These are phyloP conservation scores for Aspergillus oerlinghausenensis DNA, from an alignment of 2,329 filamentous ascomycete genomes.

Conservation along the genomic window DNA sequence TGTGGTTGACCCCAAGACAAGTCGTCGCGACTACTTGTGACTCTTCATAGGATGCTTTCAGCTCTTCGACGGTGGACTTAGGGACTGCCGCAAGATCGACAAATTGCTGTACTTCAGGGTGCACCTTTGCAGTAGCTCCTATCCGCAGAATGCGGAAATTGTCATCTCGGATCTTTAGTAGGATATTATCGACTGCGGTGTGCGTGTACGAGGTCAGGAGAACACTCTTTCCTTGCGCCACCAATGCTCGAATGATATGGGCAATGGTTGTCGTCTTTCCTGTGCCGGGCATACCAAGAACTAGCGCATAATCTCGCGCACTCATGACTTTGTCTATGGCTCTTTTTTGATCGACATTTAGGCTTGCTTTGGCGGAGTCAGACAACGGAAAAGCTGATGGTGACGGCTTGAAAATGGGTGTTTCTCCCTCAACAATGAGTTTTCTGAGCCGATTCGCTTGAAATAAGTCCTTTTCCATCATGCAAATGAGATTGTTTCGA, in stretches of 20 bases:
- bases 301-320: conserved; percentile 91
- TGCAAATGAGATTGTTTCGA: conserved; percentile 85
- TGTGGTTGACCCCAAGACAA: conserved; percentile 85
- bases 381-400: conserved; percentile 61
- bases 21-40: conserved; percentile 91
- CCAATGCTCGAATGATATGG: conserved; percentile 88
- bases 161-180: conserved; percentile 81
- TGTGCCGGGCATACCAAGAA: conserved; percentile 96
- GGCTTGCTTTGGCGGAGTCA: conserved; percentile 51
- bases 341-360: conserved; percentile 81
- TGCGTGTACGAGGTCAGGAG: conserved; percentile 94
- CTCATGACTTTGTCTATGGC: conserved; percentile 96
- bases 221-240: conserved; percentile 86
- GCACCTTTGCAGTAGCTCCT: conserved; percentile 78
- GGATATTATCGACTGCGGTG: conserved; percentile 95
- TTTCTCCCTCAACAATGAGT: conserved; percentile 71
- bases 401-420: conserved; percentile 67
- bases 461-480: conserved; percentile 76
- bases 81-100: conserved; percentile 70
- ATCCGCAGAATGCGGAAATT: conserved; percentile 77
- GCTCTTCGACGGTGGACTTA: conserved; percentile 73
- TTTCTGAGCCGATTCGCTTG: conserved; percentile 68
- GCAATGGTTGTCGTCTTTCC: conserved; percentile 98
- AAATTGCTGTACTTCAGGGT: conserved; percentile 82
- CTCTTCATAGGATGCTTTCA: conserved; percentile 76